Conservation (phyloP, 1,284 basidiomycete genomes). For the Malassezia yamatoensis region DNA sequence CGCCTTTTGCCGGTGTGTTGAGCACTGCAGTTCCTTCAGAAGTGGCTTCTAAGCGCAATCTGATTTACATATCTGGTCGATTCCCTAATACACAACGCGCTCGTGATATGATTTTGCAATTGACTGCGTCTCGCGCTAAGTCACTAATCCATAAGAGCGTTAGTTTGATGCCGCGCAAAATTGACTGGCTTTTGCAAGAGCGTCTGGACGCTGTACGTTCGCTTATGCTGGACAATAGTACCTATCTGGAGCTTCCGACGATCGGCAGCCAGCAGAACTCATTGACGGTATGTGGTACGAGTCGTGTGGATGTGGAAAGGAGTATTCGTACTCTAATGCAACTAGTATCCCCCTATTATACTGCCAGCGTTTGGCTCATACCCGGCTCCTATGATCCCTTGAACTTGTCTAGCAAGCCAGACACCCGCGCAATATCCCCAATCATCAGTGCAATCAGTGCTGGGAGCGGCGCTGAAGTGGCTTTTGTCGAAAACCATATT, state of each 20-base stretch:
- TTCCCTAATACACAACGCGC: slow-evolving; percentile 92
- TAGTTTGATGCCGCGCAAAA: slow-evolving; percentile 83
- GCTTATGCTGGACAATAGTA: slow-evolving; percentile 91
- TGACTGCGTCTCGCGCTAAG: slow-evolving; percentile 76
- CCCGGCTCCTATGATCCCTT: slow-evolving; percentile 87
- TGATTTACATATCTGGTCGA: slow-evolving; percentile 93
- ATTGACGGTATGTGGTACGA: slow-evolving; percentile 87
- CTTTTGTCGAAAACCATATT: slow-evolving; percentile 95
- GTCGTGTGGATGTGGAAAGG: slow-evolving; percentile 85
- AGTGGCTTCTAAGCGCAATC: slow-evolving; percentile 59
- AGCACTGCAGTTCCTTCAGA: slow-evolving; percentile 17
- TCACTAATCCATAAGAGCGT: slow-evolving; percentile 83
- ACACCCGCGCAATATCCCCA: slow-evolving; percentile 69
- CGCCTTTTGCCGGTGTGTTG: slow-evolving; percentile 74
- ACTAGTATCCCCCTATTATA: slow-evolving; percentile 86
- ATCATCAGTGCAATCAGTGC: slow-evolving; percentile 78
- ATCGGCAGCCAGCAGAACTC: slow-evolving; percentile 81
- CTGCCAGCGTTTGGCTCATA: slow-evolving; percentile 88
- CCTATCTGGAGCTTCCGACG: slow-evolving; percentile 84
- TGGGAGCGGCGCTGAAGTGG: slow-evolving; percentile 79
- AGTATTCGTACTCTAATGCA: slow-evolving; percentile 93
- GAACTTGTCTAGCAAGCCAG: slow-evolving; percentile 69
- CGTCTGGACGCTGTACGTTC: slow-evolving; percentile 77
- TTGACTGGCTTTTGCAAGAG: slow-evolving; percentile 95
- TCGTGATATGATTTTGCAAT: slow-evolving; percentile 82